Evolutionary conservation across 768 basidiomycete genomes (phyloP).

Genomic region (Russula earlei): DNA sequence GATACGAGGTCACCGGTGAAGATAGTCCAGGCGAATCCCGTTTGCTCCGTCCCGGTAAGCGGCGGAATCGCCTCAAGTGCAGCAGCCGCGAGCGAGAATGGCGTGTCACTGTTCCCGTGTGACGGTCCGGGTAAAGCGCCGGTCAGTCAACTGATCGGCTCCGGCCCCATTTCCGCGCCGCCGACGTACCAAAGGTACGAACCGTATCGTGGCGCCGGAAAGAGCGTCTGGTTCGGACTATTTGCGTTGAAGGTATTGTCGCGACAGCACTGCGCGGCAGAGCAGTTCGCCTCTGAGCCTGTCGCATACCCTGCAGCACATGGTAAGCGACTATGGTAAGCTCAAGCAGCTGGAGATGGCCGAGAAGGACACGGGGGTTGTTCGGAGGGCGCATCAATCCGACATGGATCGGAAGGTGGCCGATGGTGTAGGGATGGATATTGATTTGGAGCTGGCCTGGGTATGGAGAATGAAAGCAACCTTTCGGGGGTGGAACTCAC

Average conservation of each 20-base stretch:
- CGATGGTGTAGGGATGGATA: too few species aligned
- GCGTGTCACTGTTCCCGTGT: slow-evolving; percentile 40
- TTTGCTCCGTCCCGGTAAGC: slow-evolving; percentile 48
- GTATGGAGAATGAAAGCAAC: too few species aligned
- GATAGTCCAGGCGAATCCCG: slow-evolving; percentile 54
- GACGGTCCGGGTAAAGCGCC: not conserved
- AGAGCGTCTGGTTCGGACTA: slow-evolving; percentile 41
- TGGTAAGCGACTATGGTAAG: not conserved
- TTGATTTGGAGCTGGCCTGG: too few species aligned
- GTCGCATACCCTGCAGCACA: slow-evolving; percentile 47
- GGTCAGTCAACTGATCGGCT: not conserved
- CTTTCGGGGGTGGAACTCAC: too few species aligned
- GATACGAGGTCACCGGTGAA: slow-evolving; percentile 71
- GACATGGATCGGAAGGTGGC: too few species aligned
- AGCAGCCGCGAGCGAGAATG: slow-evolving; percentile 48
- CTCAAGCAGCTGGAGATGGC: not conserved
- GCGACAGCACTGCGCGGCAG: slow-evolving; percentile 57
- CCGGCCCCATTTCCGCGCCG: not conserved
- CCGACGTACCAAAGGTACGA: slow-evolving; percentile 45
- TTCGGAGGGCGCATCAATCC: too few species aligned
- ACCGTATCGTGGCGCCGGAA: slow-evolving; percentile 62
- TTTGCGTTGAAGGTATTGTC: slow-evolving; percentile 37
- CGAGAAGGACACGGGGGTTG: too few species aligned
- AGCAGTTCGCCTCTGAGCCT: slow-evolving; percentile 65
- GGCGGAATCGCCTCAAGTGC: slow-evolving; percentile 59